A percentile compares a stretch with the other conserved stretches of the same genome.
phyloP scores from a whole-genome alignment of 257 asterid genomes.

The Solanum lignicaule region DNA sequence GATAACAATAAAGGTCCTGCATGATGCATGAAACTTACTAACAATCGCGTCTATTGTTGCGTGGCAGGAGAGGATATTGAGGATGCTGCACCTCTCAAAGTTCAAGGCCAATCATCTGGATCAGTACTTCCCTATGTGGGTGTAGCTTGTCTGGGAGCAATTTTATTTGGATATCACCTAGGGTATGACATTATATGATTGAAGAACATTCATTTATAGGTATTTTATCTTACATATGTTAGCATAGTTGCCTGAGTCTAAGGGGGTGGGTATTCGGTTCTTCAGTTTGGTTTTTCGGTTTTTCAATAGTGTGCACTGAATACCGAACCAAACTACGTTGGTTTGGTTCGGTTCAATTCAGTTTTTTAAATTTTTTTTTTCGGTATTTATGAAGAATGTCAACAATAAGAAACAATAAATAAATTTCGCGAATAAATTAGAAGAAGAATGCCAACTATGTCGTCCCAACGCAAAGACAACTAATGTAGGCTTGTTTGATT shows the following conservation, averaged over 20 bases:
- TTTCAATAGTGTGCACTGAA: too few relatives aligned
- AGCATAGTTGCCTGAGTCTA: background rate
- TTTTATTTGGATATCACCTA: constrained; percentile 88
- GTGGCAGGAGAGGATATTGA: constrained; percentile 59
- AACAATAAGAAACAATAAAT: background rate
- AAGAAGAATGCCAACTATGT: background rate
- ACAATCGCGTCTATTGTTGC: background rate
- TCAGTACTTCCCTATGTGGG: constrained; percentile 90
- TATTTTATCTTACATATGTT: background rate
- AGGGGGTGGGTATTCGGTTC: too few relatives aligned
- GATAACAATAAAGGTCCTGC: background rate
- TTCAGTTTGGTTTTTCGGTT: too few relatives aligned
- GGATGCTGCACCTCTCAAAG: constrained; percentile 41
- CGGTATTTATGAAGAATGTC: background rate
- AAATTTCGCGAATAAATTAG: background rate
- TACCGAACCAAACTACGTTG: background rate
- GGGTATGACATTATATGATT: constrained; percentile 42
- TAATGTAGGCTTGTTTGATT: background rate
- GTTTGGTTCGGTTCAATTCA: background rate
- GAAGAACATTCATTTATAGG: background rate
- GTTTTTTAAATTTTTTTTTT: too few relatives aligned
- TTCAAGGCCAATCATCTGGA: constrained; percentile 50
- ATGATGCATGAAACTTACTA: background rate
- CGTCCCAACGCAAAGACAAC: background rate
- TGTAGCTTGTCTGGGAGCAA: constrained; percentile 85